These are phyloP conservation scores for Rickenella mellea DNA, from an alignment of 768 basidiomycete genomes.

Conservation along the genomic window DNA sequence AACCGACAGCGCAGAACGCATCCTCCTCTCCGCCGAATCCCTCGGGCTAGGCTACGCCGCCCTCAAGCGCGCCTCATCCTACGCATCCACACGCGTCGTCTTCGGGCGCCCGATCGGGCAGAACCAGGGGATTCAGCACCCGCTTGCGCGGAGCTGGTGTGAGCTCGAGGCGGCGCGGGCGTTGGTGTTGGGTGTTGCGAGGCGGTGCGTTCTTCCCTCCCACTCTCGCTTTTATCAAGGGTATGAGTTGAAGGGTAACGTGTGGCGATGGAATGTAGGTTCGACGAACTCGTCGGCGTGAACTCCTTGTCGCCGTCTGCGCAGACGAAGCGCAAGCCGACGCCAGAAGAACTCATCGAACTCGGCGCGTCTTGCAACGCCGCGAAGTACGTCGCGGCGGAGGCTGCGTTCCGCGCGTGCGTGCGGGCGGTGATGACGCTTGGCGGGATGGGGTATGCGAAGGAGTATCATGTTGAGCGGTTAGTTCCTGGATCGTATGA, in stretches of 20 bases:
- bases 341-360: neutral
- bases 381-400: constrained; percentile 13
- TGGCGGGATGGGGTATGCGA: constrained; percentile 12
- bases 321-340: neutral
- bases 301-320: no score
- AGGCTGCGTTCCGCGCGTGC: constrained; percentile 13
- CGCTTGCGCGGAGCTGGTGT: constrained; percentile 12
- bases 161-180: constrained; percentile 11
- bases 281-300: neutral
- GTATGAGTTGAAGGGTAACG: no score
- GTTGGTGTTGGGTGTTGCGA: constrained; percentile 9
- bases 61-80: constrained; percentile 9
- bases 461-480: constrained; percentile 7
- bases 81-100: constrained; percentile 11
- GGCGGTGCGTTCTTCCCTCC: constrained; percentile 4
- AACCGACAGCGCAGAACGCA: constrained; percentile 9
- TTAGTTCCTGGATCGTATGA: neutral
- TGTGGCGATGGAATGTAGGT: neutral
- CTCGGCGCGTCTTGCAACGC: constrained; percentile 11
- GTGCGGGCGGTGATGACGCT: constrained; percentile 5
- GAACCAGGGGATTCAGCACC: constrained; percentile 15
- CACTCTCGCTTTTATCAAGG: neutral
- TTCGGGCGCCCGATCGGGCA: constrained; percentile 13
- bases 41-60: constrained; percentile 13
- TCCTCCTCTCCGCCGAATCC: constrained; percentile 13